Evolutionary conservation across 2,329 filamentous ascomycete species (phyloP).

Genomic region (Monosporascus sp.): DNA sequence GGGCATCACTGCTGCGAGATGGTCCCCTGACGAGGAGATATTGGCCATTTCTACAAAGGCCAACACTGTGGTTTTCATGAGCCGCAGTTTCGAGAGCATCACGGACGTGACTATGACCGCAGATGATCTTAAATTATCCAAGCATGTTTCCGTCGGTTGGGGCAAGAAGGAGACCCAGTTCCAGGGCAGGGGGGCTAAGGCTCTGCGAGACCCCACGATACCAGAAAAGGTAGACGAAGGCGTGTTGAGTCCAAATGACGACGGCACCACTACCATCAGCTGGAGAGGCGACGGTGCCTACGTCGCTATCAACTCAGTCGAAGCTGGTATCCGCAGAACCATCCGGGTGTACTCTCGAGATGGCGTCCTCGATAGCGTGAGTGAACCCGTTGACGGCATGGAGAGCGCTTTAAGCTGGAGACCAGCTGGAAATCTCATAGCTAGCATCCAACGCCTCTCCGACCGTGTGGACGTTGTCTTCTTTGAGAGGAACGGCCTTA

Average conservation of each 20-base stretch:
- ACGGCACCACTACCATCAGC: constrained; percentile 66
- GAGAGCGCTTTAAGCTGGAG: constrained; percentile 86
- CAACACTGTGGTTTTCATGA: constrained; percentile 85
- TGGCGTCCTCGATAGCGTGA: constrained; percentile 85
- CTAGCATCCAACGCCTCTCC: constrained; percentile 69
- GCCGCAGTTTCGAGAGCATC: constrained; percentile 79
- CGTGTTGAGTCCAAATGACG: constrained; percentile 66
- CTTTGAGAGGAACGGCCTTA: constrained; percentile 93
- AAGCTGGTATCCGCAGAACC: constrained; percentile 63
- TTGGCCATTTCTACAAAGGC: constrained; percentile 76
- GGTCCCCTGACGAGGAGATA: constrained; percentile 94
- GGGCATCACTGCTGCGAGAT: constrained; percentile 81
- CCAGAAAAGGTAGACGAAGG: constrained; percentile 89
- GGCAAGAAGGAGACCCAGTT: constrained; percentile 98
- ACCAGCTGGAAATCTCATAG: constrained; percentile 83
- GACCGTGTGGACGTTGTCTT: constrained; percentile 79
- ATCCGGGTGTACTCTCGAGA: constrained; percentile 89
- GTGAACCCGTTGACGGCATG: constrained; percentile 90
- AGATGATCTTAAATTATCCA: constrained; percentile 80
- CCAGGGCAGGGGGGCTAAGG: constrained; percentile 81
- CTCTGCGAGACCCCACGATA: constrained; percentile 86
- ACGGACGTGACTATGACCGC: constrained; percentile 65
- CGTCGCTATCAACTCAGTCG: constrained; percentile 78
- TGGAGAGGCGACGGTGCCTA: constrained; percentile 95
- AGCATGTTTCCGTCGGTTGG: constrained; percentile 95